Evolutionary conservation across 2,329 filamentous ascomycete species (phyloP), one percentile per base, ranked within the genome.

Genomic region (Byssochlamys sp.): DNA sequence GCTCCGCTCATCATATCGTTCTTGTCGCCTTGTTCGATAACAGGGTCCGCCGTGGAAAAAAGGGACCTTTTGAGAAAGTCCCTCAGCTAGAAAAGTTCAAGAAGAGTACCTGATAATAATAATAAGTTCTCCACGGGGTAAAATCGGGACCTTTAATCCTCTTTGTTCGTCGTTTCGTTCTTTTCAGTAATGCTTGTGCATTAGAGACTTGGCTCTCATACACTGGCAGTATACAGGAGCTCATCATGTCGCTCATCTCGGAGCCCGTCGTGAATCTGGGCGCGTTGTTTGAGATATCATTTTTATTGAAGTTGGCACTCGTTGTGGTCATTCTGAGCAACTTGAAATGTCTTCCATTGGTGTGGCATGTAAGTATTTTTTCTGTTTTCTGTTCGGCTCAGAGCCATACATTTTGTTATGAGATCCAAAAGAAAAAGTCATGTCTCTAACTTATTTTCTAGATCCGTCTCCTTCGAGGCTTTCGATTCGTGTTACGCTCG

Each of bases 361-460:
- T 58, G 55, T 61, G 60, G 60, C 60, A 61, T 33, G 60, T 61
- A 39, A 54, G 60, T 61, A 25, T 9, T 4, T n/a, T 52, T 33
- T 10, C 19, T 19, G 19, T 19, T 19, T 19, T 19, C 19, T 19
- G 1, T 19, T 19, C 19, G 19, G 45, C 48, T 29, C 3, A n/a
- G 45, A 25, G 7, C 14, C 14, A 19, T 19, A 7, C 6, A 49
- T 31, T 7, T 25, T 19, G 14, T 49, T 19, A 19, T 49, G n/a
- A 51, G 5, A 25, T 27, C 24, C 1, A 2, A n/a, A 7, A 6
- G 4, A 5, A 19, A 33, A 10, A 33, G 7, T 49, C 24, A 2
- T 12, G 12, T 51, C 56, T 55, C 58, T 57, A 33, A 53, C 52
- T 11, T 57, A 52, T 29, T 59, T 57, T 50, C 29, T 52, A 61